Conservation (phyloP, 345 rosid genomes). For the Eucalyptus urophylla region DNA sequence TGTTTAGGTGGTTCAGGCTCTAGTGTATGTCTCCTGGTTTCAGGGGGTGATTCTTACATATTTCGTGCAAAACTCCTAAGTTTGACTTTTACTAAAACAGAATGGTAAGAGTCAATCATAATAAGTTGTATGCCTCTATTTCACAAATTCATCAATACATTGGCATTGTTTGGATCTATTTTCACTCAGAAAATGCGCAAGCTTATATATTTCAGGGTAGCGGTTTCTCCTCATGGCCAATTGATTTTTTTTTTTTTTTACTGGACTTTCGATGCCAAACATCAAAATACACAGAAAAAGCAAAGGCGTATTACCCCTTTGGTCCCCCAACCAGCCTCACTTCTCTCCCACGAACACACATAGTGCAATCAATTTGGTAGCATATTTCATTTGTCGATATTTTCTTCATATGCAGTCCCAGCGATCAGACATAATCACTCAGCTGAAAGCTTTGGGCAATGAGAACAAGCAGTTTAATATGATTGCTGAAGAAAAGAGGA, state of each 20-base stretch:
- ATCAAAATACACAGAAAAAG: not conserved
- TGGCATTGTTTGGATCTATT: not conserved
- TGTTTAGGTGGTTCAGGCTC: not conserved
- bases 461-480: conserved; percentile 23
- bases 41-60: not conserved
- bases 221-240: not conserved
- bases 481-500: conserved; percentile 51
- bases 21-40: not conserved
- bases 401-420: conserved; percentile 16
- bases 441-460: conserved; percentile 20
- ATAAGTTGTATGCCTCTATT: not conserved
- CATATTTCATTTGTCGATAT: not conserved
- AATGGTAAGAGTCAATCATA: not conserved
- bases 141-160: not conserved
- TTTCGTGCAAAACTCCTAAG: not conserved
- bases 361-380: not conserved
- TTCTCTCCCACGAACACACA: not conserved
- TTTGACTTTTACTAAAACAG: not conserved
- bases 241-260: not conserved
- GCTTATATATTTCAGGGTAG: not conserved
- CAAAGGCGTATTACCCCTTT: not conserved
- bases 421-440: conserved; percentile 27
- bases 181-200: not conserved
- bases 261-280: not conserved
- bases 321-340: not conserved